Conservation (phyloP, 1,284 basidiomycete species). For the Ceratobasidium sp. region DNA sequence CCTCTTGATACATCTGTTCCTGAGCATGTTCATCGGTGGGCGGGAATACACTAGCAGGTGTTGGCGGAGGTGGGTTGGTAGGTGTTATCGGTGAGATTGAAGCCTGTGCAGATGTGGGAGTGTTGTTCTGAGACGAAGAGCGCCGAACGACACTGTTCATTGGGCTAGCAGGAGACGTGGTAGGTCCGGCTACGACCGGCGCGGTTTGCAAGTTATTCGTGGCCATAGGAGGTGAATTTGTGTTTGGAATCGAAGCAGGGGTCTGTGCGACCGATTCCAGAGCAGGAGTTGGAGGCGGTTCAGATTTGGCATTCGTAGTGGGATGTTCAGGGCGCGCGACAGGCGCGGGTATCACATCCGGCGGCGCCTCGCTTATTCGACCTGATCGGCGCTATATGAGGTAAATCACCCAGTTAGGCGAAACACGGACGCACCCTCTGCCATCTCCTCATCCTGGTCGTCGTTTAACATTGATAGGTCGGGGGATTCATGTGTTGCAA, state of each 20-base stretch:
- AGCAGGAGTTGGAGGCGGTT: constrained; percentile 33
- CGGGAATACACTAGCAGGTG: constrained; percentile 25
- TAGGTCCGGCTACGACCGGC: constrained; percentile 6
- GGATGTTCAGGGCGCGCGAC: not conserved
- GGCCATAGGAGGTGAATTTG: not conserved
- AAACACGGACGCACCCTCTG: constrained; percentile 42
- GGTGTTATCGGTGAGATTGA: constrained; percentile 50
- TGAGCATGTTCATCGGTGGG: constrained; percentile 23
- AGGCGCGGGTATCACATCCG: constrained; percentile 25
- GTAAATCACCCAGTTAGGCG: constrained; percentile 13
- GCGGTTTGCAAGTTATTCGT: not conserved
- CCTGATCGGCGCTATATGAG: constrained; percentile 40
- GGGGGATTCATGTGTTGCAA: constrained; percentile 30
- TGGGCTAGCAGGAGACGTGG: constrained; percentile 1
- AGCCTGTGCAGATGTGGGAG: constrained; percentile 28
- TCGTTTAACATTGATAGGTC: constrained; percentile 33
- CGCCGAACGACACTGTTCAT: constrained; percentile 30
- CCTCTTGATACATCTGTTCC: constrained; percentile 69
- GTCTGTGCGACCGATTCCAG: constrained; percentile 45
- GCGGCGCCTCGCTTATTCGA: constrained; percentile 42
- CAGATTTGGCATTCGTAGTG: not conserved
- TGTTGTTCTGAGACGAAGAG: constrained; percentile 45
- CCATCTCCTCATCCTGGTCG: constrained; percentile 49
- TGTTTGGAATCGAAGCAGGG: not conserved
- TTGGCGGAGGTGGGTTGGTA: constrained; percentile 48